Percentiles rank a stretch among this genome's conserved stretches.
Evolutionary conservation across 164 flowering plant species (phyloP).

Genomic region (Sedum album): DNA sequence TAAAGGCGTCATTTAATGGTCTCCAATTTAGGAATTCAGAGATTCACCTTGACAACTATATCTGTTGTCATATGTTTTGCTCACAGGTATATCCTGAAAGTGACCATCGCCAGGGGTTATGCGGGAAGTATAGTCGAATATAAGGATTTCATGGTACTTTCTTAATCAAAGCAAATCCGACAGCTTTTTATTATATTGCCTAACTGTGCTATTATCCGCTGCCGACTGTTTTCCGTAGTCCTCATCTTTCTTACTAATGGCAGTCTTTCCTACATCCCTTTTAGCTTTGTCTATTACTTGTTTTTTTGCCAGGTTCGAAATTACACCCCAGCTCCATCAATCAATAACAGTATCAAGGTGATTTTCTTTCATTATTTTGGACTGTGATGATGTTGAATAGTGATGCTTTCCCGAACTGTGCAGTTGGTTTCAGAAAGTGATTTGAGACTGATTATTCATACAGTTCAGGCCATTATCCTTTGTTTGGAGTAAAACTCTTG

Average conservation of each 20-base stretch:
- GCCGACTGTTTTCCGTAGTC: background rate
- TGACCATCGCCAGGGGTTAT: constrained; percentile 79
- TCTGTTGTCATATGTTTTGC: constrained; percentile 2
- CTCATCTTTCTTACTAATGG: background rate
- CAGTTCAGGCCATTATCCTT: too few species aligned
- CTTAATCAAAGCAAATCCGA: background rate
- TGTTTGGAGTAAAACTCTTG: too few species aligned
- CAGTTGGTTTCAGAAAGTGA: too few species aligned
- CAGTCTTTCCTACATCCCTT: background rate
- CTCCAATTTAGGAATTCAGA: background rate
- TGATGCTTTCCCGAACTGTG: background rate
- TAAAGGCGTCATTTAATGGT: background rate
- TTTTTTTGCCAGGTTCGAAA: constrained; percentile 61
- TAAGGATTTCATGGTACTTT: constrained; percentile 76
- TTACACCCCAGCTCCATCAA: constrained; percentile 61
- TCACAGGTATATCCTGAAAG: constrained; percentile 81
- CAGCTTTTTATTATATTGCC: background rate
- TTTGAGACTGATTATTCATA: background rate
- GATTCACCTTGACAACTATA: background rate
- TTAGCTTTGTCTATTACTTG: background rate
- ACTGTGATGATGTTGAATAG: background rate
- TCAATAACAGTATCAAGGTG: constrained; percentile 94
- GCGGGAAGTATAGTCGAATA: constrained; percentile 73
- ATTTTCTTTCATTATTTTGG: constrained; percentile 11
- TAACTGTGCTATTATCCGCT: background rate